phyloP scores from a whole-genome alignment of 1,284 basidiomycete genomes.

The Rhodotorula sp. region DNA sequence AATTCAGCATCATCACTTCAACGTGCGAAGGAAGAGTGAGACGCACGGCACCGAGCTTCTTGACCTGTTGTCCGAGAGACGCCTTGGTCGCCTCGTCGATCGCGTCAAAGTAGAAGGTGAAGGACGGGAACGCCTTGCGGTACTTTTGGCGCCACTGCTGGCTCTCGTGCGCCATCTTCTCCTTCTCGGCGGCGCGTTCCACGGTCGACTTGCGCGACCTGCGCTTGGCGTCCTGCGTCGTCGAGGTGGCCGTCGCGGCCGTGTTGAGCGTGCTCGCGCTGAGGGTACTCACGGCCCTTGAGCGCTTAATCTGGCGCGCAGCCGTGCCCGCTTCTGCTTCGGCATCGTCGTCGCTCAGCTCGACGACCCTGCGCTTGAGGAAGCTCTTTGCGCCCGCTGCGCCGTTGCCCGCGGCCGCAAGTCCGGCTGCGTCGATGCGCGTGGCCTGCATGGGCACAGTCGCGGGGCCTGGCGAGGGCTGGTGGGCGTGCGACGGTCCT shows the following conservation, averaged over 20 bases:
- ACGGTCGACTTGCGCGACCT: slow-evolving; percentile 6
- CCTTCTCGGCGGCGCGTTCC: slow-evolving; percentile 19
- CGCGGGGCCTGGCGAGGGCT: neutral
- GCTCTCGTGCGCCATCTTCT: slow-evolving; percentile 34
- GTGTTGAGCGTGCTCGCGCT: too few species aligned
- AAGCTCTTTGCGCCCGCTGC: neutral
- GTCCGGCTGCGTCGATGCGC: neutral
- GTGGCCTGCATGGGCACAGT: slow-evolving; percentile 1
- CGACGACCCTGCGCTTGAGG: slow-evolving; percentile 12
- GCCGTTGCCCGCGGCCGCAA: neutral
- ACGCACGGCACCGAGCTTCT: slow-evolving; percentile 75
- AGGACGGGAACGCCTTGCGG: slow-evolving; percentile 75
- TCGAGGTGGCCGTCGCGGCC: neutral
- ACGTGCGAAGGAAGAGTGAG: neutral
- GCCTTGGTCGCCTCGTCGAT: slow-evolving; percentile 60
- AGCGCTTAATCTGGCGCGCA: too few species aligned
- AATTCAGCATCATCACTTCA: neutral
- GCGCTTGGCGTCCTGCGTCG: slow-evolving; percentile 4
- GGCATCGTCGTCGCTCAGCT: neutral
- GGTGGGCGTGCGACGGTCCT: neutral
- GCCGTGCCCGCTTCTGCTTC: neutral
- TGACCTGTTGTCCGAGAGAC: slow-evolving; percentile 61
- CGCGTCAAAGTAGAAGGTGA: slow-evolving; percentile 81
- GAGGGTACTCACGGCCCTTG: too few species aligned
- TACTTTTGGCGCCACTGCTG: slow-evolving; percentile 77